Base-by-base conservation (phyloP, 2,329 filamentous ascomycete genomes). In the Claviceps sorghi region DNA sequence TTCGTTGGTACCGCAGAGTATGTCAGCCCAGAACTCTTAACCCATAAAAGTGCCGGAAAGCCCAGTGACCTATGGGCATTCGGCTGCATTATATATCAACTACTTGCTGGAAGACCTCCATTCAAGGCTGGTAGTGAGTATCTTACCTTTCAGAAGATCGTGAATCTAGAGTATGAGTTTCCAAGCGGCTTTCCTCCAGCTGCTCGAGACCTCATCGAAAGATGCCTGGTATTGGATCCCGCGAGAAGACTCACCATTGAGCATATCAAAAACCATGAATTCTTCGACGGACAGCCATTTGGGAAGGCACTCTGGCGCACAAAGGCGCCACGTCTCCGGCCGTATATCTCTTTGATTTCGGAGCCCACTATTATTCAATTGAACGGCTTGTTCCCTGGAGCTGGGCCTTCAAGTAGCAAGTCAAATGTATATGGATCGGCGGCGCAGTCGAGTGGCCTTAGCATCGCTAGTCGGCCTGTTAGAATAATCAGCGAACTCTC, bases 1-100 rank as follows among this genome's bases (percentile, higher is more conserved):
- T 98, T 98, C 65, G 93, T 98, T 43, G 93, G 93, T 40, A 98
- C 93, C 0, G 93, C 93, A 11, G 93, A 98, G 67, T 98, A 98
- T 62, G 93, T 98, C 59, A 97, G 93, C 63, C 93, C 93, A 0
- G 93, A 98, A 66, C 76, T 98, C n/a, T 74, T 98, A 52, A 95
- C 88, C 32, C 89, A 95, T 63, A 97, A 97, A 72, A 94, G 87
- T 62, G 93, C 91, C 21, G 96, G 91, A 73, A 98, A 97, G 70
- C 88, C 91, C 44, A 97, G 93, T 67, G 93, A 98, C 69, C 69
- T 98, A 49, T 98, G 93, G 93, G 93, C 93, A 2, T 98, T 95
- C 71, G 93, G 93, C 10, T 98, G 93, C 71, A 98, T 98, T 60
- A 82, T 98, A 57, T 98, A 95, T 66, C 93, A 98, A 67, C 78